Evolutionary conservation across 2,329 filamentous ascomycete species (phyloP), one percentile per base, ranked within the genome.

Genomic region (Cladosporium cucumerinum): DNA sequence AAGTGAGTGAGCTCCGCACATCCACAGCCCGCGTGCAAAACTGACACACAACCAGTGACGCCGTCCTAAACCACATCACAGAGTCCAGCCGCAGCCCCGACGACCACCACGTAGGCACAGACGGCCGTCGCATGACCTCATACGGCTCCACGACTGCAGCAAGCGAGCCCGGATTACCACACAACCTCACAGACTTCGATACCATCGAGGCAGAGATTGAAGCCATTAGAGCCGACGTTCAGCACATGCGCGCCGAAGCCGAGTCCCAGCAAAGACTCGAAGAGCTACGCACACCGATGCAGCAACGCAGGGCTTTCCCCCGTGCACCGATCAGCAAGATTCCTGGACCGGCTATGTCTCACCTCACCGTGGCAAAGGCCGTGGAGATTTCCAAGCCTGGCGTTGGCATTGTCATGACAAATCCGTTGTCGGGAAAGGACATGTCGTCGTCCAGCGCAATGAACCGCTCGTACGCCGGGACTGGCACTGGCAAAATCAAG

Each of bases 171-270:
- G 58, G 62, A 8, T 58, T 62, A 25, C 61, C 65, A 7, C 46
- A 49, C 5, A 57, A 64, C 16, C 39, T 36, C 16, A 65, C 58
- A 43, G 66, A 69, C 32, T 69, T 67, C 61, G 70, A 70, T 26
- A 36, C 55, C 25, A 66, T 72, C 54, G 67, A 70, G 43, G 66
- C 67, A 14, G 70, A 70, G 36, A 65, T 72, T 39, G 69, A 71
- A 48, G 43, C 48, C 16, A 58, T 72, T 64, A 71, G 70, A 36
- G 60, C 63, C 14, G 66, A 70, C 23, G 63, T 72, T 18, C 55
- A 39, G 43, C 23, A 21, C 54, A 59, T 64, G 62, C 28, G 62
- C n/a, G 58, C 30, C 6, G 30, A 36, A 30, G 43, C 43, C 46
- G 28, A 62, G 48, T 30, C 49, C 8, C 23, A 43, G 49, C 60